phyloP scores from a whole-genome alignment of 2,329 filamentous ascomycete species.

The Diaporthe sp. region DNA sequence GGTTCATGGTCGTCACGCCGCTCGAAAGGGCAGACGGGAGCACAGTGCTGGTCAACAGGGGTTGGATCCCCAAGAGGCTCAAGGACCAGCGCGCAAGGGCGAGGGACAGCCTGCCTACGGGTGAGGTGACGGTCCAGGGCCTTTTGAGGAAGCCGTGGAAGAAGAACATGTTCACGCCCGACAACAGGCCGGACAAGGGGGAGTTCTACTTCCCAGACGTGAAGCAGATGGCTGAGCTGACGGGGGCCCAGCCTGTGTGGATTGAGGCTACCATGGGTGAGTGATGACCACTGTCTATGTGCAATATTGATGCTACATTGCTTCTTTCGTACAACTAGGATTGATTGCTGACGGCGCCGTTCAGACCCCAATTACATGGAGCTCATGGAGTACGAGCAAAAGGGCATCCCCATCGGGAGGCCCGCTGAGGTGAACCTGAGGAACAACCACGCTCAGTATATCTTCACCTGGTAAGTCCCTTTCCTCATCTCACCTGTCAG shows the following conservation, averaged over 20 bases:
- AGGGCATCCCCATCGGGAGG: conserved; percentile 91
- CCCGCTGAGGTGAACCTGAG: conserved; percentile 90
- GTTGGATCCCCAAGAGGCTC: conserved; percentile 89
- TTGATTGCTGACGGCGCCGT: conserved; percentile 40
- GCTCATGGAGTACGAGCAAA: conserved; percentile 80
- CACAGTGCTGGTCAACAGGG: conserved; percentile 88
- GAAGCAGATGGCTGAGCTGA: conserved; percentile 86
- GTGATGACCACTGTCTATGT: conserved; percentile 45
- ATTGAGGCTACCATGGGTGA: conserved; percentile 95
- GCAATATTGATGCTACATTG: conserved; percentile 7
- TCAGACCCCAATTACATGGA: conserved; percentile 84
- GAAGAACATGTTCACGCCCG: conserved; percentile 97
- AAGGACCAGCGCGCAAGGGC: conserved; percentile 75
- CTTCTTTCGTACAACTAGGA: conserved; percentile 37
- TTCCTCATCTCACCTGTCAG: background rate
- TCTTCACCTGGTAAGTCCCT: conserved; percentile 92
- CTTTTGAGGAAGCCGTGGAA: conserved; percentile 91
- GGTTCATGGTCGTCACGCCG: conserved; percentile 92
- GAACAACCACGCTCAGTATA: conserved; percentile 98
- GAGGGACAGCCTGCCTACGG: conserved; percentile 75
- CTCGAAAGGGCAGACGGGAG: conserved; percentile 76
- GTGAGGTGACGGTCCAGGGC: conserved; percentile 85
- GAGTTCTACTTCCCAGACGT: conserved; percentile 98
- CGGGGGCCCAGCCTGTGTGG: conserved; percentile 91
- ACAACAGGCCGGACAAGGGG: conserved; percentile 84